These are phyloP conservation scores for Sparassis latifolia DNA, from an alignment of 1,284 basidiomycete species.

Conservation along the genomic window DNA sequence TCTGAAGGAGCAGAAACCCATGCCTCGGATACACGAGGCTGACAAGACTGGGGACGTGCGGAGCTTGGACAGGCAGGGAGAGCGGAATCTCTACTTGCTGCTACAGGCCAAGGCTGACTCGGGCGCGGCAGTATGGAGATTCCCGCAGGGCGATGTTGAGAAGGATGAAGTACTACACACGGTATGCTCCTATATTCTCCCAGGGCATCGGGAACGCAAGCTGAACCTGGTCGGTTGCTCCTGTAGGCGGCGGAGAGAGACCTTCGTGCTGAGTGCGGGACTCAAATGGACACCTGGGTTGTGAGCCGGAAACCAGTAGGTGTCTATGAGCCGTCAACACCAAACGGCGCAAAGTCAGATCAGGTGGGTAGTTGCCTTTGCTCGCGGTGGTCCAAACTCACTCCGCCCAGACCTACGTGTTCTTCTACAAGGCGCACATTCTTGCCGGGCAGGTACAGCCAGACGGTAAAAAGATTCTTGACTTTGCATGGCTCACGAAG, in stretches of 20 bases:
- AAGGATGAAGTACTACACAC: conserved; percentile 66
- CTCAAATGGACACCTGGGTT: conserved; percentile 77
- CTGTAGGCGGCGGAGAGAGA: conserved; percentile 63
- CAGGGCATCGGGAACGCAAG: neutral
- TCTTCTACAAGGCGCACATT: conserved; percentile 83
- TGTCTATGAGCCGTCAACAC: conserved; percentile 44
- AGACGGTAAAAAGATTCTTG: conserved; percentile 45
- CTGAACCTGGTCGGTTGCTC: neutral
- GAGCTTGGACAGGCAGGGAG: conserved; percentile 76
- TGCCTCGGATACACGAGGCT: conserved; percentile 54
- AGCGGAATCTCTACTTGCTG: conserved; percentile 84
- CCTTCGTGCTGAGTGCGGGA: conserved; percentile 60
- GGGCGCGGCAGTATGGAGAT: conserved; percentile 66
- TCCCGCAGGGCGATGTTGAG: conserved; percentile 67
- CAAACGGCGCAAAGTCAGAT: conserved; percentile 12
- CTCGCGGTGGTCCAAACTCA: neutral
- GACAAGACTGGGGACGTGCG: conserved; percentile 59
- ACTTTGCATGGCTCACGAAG: conserved; percentile 89
- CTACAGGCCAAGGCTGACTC: conserved; percentile 47
- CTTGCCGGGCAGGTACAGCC: conserved; percentile 70
- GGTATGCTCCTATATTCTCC: conserved; percentile 27
- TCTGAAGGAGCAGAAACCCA: conserved; percentile 48
- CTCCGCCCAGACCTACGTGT: conserved; percentile 31
- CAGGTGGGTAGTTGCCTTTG: conserved; percentile 13
- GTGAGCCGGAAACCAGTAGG: conserved; percentile 73